Evolutionary conservation across 2,329 filamentous ascomycete species (phyloP), one percentile per base, ranked within the genome.

Genomic region (Dactylellina leptospora): DNA sequence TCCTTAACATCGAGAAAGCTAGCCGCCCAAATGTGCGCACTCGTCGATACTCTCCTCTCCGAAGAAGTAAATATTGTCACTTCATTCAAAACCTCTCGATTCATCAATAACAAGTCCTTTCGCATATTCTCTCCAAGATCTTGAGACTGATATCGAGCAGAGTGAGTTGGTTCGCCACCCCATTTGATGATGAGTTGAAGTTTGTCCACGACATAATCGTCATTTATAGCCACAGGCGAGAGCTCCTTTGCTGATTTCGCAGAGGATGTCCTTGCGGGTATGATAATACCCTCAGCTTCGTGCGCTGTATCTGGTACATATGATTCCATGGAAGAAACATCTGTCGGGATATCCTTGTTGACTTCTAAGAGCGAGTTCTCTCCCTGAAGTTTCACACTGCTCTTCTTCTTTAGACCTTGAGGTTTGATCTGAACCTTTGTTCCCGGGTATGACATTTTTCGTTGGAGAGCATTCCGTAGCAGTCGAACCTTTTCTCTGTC

Each of bases 391-490:
- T 74, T 88, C 86, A 54, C 90, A 86, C 1, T 87, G 16, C 27
- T 85, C 77, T 88, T 91, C 77, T 92, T 88, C 82, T 93, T 96
- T 55, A 93, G 88, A 80, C 99, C 99, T 92, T 99, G 96, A 8
- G 95, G 95, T 80, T 99, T 99, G 79, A 99, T 97, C 80, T 99
- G 95, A 1, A 99, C 92, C 80, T 99, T 99, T 0, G 95, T 99
- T 0, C 95, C 95, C 2, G 92, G 89, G 90, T 93, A 97, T 18
- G 88, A 88, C 1, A 93, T 92, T 80, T 99, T 99, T 81, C 95
- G 96, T 42, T 91, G 88, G 4, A 99, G 82, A 4, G 96, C 93
- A 74, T 93, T 93, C 68, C 90, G 89, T 53, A 99, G 84, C 42
- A 91, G 84, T 74, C 87, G 88, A n/a, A 99, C 87, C 81, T 99